phyloP scores from a whole-genome alignment of 208 protist genomes.

The Acanthamoeba royreba region DNA sequence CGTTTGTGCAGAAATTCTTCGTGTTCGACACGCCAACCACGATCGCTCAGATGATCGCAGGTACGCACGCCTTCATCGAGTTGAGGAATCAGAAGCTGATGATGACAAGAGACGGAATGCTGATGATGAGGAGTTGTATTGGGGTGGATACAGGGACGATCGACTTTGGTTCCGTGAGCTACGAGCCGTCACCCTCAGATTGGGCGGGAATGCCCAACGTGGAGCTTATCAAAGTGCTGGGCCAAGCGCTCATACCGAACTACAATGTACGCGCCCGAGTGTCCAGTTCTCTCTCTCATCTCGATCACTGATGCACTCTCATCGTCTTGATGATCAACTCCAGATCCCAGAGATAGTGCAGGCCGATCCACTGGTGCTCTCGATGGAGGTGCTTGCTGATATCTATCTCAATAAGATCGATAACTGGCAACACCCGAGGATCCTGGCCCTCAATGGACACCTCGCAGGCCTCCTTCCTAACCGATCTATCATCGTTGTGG shows the following conservation, averaged over 20 bases:
- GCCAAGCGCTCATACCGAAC: neutral
- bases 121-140: neutral
- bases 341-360: neutral
- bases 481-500: neutral
- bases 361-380: neutral
- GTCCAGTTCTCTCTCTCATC: neutral
- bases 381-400: neutral
- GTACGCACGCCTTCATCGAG: too few species aligned
- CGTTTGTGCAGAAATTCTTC: neutral
- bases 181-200: neutral
- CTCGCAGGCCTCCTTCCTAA: neutral
- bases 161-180: neutral
- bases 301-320: neutral
- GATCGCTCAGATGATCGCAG: neutral
- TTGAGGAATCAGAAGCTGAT: too few species aligned
- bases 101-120: neutral
- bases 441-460: neutral
- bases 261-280: neutral
- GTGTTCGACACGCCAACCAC: neutral
- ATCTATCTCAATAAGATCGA: neutral
- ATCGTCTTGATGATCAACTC: neutral
- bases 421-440: neutral
- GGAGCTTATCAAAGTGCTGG: neutral
- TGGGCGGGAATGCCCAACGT: neutral
- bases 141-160: neutral